These are phyloP conservation scores for Rhizopogon sp. DNA, from an alignment of 768 basidiomycete species.

Conservation along the genomic window DNA sequence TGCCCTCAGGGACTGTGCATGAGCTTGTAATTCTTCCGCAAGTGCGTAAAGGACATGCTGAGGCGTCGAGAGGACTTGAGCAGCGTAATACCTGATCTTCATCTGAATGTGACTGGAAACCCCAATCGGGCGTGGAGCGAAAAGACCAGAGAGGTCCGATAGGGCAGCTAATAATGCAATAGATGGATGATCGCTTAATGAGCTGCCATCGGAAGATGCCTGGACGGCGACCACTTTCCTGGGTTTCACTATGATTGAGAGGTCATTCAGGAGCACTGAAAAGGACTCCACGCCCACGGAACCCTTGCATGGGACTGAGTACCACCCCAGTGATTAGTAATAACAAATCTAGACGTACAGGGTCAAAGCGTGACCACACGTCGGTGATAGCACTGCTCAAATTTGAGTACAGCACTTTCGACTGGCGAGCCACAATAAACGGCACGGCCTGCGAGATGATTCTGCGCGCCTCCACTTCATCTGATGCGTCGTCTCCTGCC, in stretches of 20 bases:
- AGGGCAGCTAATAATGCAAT: constrained; percentile 17
- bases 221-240: constrained; percentile 18
- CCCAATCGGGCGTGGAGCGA: constrained; percentile 14
- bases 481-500: constrained; percentile 33
- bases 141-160: constrained; percentile 22
- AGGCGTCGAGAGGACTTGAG: constrained; percentile 51
- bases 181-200: constrained; percentile 11
- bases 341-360: constrained; percentile 16
- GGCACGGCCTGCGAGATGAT: constrained; percentile 53
- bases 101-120: constrained; percentile 40
- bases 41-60: constrained; percentile 33
- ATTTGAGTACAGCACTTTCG: constrained; percentile 46
- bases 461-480: constrained; percentile 40
- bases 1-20: not conserved
- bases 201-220: not conserved
- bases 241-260: constrained; percentile 48
- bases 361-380: constrained; percentile 58
- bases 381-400: constrained; percentile 53
- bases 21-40: constrained; percentile 32
- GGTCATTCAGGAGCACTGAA: constrained; percentile 52
- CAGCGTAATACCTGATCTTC: constrained; percentile 70
- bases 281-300: constrained; percentile 37
- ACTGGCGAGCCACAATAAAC: constrained; percentile 58
- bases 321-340: not conserved
- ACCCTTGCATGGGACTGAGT: constrained; percentile 23